Base-by-base conservation (phyloP, 2,329 filamentous ascomycete species). In the Lomentospora prolificans region DNA sequence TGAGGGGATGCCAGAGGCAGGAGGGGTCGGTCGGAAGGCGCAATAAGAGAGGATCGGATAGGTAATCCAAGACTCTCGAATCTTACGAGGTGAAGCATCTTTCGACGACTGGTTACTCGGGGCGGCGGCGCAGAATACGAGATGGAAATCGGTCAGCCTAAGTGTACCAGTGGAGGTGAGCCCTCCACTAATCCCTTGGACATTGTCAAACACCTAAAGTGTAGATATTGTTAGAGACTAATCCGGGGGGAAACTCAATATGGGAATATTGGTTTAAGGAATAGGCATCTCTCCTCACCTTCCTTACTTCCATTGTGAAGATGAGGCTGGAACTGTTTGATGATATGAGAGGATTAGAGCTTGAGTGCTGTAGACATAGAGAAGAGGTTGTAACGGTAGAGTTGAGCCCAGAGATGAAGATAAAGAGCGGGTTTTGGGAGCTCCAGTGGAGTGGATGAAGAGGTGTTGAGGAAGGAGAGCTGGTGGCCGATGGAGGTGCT, bases 41-140 rank as follows among this genome's bases (percentile, higher is more conserved):
- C 91, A 96, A 64, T 85, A 82, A 41, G 82, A 82, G 64, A 99
- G 89, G 71, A 97, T 91, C 24, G 92, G 91, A 70, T 91, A 99
- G 14, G 94, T 91, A 56, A 97, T 89, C 89, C 92, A 99, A 66
- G 88, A 82, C 70, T 96, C 89, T 66, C 84, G 71, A 53, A 64
- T 64, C 59, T 66, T 71, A 3, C 68, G 66, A 10, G 67, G 65
- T 12, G 61, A 28, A 8, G 51, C 44, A 3, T 50, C 44, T 17
- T 60, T 57, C n/a, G 60, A 53, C 9, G 59, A 44, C 27, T 65
- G 61, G 10, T 59, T 53, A 10, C 62, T 30, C 50, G 66, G 70
- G 51, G 64, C 66, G 44, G 72, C 75, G 44, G 69, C 75, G 60
- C 69, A 75, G 64, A 80, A 80, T 55, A 80, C 72, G 59, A 80